phyloP scores from a whole-genome alignment of 441 rosid genomes.

The Gossypium davidsonii region DNA sequence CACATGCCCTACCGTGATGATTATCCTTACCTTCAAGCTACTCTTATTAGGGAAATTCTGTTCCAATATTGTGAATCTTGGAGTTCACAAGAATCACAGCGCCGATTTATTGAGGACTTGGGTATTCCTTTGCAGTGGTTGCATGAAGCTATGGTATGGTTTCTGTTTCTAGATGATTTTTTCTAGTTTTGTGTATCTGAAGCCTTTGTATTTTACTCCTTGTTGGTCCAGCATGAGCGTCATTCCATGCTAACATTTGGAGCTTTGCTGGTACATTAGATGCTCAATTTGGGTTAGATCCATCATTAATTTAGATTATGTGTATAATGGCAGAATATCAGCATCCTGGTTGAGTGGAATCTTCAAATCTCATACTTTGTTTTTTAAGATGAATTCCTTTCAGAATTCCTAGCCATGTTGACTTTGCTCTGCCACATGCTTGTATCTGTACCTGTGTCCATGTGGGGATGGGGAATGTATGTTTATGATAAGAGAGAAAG shows the following conservation, averaged over 20 bases:
- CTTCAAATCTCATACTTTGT: neutral
- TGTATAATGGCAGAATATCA: slow-evolving; percentile 1
- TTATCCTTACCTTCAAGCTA: slow-evolving; percentile 71
- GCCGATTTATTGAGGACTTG: slow-evolving; percentile 64
- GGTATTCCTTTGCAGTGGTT: slow-evolving; percentile 80
- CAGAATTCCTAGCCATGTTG: neutral
- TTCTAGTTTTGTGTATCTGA: neutral
- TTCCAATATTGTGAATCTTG: slow-evolving; percentile 89
- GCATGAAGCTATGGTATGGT: slow-evolving; percentile 89
- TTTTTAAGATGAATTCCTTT: neutral
- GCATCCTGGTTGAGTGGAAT: neutral
- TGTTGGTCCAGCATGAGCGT: neutral
- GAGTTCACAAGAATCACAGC: slow-evolving; percentile 73
- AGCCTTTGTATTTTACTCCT: slow-evolving; percentile 2
- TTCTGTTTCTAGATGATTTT: slow-evolving; percentile 14
- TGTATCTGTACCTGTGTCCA: neutral
- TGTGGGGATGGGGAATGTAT: neutral
- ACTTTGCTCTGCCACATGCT: neutral
- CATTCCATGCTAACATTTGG: neutral
- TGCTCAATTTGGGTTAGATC: neutral
- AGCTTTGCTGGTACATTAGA: neutral
- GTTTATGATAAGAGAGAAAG: neutral
- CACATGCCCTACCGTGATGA: slow-evolving; percentile 69
- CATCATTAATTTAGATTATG: neutral
- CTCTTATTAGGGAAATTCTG: slow-evolving; percentile 75